Evolutionary conservation across 2,329 filamentous ascomycete species (phyloP).

Genomic region (Beauveria australis): DNA sequence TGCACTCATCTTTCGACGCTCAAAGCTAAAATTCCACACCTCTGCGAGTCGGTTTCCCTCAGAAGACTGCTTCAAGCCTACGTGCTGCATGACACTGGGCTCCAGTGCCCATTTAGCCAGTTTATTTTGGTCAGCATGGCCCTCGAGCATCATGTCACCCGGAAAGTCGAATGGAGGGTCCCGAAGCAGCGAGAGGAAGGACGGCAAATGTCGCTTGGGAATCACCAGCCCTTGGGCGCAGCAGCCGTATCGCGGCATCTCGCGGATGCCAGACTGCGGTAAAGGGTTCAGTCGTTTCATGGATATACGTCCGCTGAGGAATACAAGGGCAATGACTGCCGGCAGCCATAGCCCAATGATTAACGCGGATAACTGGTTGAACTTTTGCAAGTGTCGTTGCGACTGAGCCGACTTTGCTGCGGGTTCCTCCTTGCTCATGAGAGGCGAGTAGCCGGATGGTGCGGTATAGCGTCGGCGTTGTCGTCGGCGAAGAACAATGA

Average conservation of each 20-base stretch:
- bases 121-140: conserved; percentile 21
- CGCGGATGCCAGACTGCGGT: conserved; percentile 18
- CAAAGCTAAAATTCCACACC: conserved; percentile 30
- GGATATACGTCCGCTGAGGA: conserved; percentile 22
- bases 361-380: conserved; percentile 19
- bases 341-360: conserved; percentile 25
- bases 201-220: conserved; percentile 22
- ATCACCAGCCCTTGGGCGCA: conserved; percentile 31
- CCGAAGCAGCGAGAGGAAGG: conserved; percentile 20
- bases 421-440: not conserved
- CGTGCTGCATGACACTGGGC: conserved; percentile 30
- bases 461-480: conserved; percentile 4
- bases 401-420: conserved; percentile 7
- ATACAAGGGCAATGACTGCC: conserved; percentile 23
- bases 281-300: conserved; percentile 19
- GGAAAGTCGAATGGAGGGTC: conserved; percentile 25
- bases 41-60: conserved; percentile 20
- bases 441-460: not conserved
- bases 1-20: conserved; percentile 12
- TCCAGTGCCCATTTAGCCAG: conserved; percentile 29
- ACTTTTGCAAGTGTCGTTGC: conserved; percentile 13
- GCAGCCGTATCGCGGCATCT: conserved; percentile 31
- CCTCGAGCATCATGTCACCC: conserved; percentile 28
- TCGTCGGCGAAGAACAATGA: conserved; percentile 12
- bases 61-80: conserved; percentile 25